Base-by-base conservation (phyloP, 2,329 filamentous ascomycete species). In the Stachybotrys echinatus region DNA sequence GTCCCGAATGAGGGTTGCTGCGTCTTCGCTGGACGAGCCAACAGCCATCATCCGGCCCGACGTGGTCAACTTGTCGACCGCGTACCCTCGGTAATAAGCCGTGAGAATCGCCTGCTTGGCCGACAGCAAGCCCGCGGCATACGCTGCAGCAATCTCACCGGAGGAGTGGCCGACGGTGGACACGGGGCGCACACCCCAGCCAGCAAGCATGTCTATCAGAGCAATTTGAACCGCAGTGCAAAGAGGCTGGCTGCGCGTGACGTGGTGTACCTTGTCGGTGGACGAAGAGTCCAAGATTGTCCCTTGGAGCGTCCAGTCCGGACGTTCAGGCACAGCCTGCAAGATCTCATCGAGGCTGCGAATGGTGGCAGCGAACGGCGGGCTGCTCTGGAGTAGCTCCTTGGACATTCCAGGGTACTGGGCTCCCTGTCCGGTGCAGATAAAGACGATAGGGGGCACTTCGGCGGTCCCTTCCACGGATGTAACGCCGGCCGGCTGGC, bases 171-270 rank as follows among this genome's bases (percentile, higher is more conserved):
- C 27, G 5, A 56, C n/a, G 39, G 61, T 54, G 6, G 38, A 38
- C 5, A 21, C 4, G 3, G 47, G 38, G 2, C 2, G 19, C 20
- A 59, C 48, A 4, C 51, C 46, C 50, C 48, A 52, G 2, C 39
- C 27, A 8, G 27, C n/a, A n/a, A 69, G 52, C 0, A 69, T 48
- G 8, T 62, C 58, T 0, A 70, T 53, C 2, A 70, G 45, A 14
- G 47, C 63, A 12, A 71, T 50, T 48, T 71, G 69, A 1, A 72
- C 21, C 2, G 66, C 65, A 12, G 68, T 71, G 49, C 63, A 70
- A 4, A 66, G 12, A 3, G 69, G 62, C 43, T 71, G 66, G 6
- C 50, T 52, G 5, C 42, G 40, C 47, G 54, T 47, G 54, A 51
- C 45, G 23, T 50, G 42, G 20, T 54, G 50, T 46, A 34, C 52